Conservation (phyloP, 2,329 filamentous ascomycete species). For the Apiospora saccharicola region DNA sequence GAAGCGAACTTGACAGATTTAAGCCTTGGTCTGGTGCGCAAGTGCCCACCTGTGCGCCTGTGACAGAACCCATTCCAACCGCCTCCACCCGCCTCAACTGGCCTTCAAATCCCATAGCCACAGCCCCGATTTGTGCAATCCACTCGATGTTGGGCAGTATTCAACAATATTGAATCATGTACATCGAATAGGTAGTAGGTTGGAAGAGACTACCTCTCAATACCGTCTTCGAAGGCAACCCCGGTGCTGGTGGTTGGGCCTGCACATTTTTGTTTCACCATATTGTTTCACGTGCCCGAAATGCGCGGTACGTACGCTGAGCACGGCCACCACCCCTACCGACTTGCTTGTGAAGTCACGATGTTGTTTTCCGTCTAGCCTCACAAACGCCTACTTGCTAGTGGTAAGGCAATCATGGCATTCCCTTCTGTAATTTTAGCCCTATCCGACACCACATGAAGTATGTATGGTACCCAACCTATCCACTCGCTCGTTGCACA, state of each 20-base stretch:
- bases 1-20: conserved; percentile 21
- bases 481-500: neutral
- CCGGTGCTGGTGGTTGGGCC: neutral
- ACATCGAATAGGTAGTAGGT: neutral
- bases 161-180: neutral
- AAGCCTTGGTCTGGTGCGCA: neutral
- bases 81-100: neutral
- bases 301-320: neutral
- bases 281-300: neutral
- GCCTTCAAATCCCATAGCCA: neutral
- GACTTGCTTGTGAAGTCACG: neutral
- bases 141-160: neutral
- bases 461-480: neutral
- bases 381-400: neutral
- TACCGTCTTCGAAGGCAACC: neutral
- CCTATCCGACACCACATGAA: neutral
- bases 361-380: neutral
- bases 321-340: neutral
- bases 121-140: neutral
- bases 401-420: neutral
- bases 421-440: neutral
- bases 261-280: neutral
- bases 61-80: neutral
- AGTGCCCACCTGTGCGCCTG: neutral
- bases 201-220: neutral